Evolutionary conservation across 176 grass and related monocot genomes (phyloP).

Genomic region (Poa pratensis): DNA sequence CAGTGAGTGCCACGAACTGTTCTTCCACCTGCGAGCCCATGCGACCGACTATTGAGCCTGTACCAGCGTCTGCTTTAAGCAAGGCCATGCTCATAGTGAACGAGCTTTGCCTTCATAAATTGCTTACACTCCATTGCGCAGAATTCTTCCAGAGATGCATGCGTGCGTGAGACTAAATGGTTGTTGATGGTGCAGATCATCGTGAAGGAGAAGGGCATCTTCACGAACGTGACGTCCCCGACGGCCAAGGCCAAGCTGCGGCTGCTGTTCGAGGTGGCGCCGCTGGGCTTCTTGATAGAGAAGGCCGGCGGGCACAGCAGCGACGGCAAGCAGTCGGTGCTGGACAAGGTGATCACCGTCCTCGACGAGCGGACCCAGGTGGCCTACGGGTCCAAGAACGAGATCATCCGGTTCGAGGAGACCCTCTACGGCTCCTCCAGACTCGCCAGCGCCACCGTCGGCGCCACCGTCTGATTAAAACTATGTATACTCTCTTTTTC

Average conservation of each 20-base stretch:
- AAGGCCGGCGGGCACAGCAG: slow-evolving; percentile 97
- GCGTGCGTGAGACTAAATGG: neutral
- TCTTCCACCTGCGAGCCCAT: slow-evolving; percentile 36
- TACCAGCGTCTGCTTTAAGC: slow-evolving; percentile 43
- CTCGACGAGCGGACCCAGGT: slow-evolving; percentile 88
- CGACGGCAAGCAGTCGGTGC: slow-evolving; percentile 86
- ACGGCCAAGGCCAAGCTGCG: slow-evolving; percentile 88
- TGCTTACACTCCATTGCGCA: slow-evolving; percentile 3
- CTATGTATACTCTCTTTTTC: too few species aligned
- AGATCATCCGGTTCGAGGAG: slow-evolving; percentile 98
- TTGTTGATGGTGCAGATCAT: slow-evolving; percentile 73
- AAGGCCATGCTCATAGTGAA: slow-evolving; percentile 40
- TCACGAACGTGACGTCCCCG: slow-evolving; percentile 92
- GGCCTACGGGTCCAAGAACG: slow-evolving; percentile 94
- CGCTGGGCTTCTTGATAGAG: slow-evolving; percentile 83
- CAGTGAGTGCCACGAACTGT: slow-evolving; percentile 28
- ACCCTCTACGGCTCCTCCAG: slow-evolving; percentile 86
- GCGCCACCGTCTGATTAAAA: slow-evolving; percentile 47
- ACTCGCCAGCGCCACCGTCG: slow-evolving; percentile 62
- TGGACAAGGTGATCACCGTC: slow-evolving; percentile 74
- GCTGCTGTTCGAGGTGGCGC: slow-evolving; percentile 94
- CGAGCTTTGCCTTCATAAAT: neutral
- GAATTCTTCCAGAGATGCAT: neutral
- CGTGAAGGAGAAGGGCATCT: slow-evolving; percentile 98
- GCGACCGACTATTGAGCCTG: slow-evolving; percentile 11